Base-by-base conservation (phyloP, 2,329 filamentous ascomycete species). In the Xylariomycetidae sp. region DNA sequence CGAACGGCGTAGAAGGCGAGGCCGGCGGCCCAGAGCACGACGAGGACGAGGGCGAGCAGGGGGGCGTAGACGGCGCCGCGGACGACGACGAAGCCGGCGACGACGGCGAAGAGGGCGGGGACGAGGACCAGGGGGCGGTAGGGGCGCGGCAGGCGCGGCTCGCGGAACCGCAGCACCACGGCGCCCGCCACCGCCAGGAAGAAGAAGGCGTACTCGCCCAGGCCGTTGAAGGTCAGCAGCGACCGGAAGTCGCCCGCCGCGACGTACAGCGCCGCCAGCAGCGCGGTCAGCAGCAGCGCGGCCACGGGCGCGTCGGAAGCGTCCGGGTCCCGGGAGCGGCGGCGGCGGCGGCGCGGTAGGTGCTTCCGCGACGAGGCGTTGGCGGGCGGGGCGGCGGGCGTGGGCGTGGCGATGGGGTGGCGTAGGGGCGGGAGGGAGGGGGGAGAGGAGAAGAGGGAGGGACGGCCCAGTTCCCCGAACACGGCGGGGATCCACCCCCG, bases 201-300 rank as follows among this genome's bases (percentile, higher is more conserved):
- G 57, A 80, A 80, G 54, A 80, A 81, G 0, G 76, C 69, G 49
- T 75, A 80, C 45, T 76, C 72, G 10, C 70, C 72, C 4, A 76
- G 56, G 0, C 73, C 73, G 32, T 75, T 76, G 43, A 77, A 77
- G 0, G 74, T 79, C 9, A 81, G 47, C 0, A 81, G 65, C 1
- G 72, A 69, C 20, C 76, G 67, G 57, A 81, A 80, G 51, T 66
- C 74, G 13, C 76, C 77, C 0, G 77, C 59, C 1, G 76, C 47
- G 19, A 81, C 76, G 51, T 80, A 81, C 2, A 77, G 35, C 0
- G 73, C 51, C 0, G 73, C 71, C 0, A 76, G 57, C 1, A 65
- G 13, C 0, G 65, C 60, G 0, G 68, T 68, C 0, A 76, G 58
- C 2, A 71, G 50, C 24, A 76, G 60, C 6, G 73, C 71, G 40